These are phyloP conservation scores for Stagonosporopsis tanaceti DNA, from an alignment of 2,329 filamentous ascomycete species.

Conservation along the genomic window DNA sequence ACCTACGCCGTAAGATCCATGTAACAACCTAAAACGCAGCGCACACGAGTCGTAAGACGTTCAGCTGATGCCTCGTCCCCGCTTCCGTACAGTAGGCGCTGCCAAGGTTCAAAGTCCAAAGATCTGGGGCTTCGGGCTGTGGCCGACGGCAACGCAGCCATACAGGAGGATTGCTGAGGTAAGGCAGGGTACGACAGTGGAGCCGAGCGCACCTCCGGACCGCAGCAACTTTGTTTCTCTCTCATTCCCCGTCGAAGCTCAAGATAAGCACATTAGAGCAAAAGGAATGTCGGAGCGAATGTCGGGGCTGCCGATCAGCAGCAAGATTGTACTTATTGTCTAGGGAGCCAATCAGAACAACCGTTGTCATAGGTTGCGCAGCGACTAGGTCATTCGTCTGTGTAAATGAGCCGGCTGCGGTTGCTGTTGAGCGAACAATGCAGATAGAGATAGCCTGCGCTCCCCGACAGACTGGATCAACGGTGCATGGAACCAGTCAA, in stretches of 20 bases:
- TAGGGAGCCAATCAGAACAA: constrained; percentile 24
- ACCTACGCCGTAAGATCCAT: background rate
- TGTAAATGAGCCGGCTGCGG: constrained; percentile 24
- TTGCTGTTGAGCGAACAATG: constrained; percentile 14
- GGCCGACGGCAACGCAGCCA: constrained; percentile 15
- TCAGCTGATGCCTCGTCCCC: constrained; percentile 21
- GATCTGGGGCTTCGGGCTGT: constrained; percentile 16
- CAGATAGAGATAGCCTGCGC: constrained; percentile 5
- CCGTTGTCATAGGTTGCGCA: constrained; percentile 17
- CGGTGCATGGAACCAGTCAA: constrained; percentile 1
- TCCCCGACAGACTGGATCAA: constrained; percentile 11
- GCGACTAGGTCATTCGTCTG: constrained; percentile 25
- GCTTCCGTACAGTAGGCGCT: constrained; percentile 14
- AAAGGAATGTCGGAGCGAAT: constrained; percentile 23
- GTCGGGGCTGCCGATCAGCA: constrained; percentile 19
- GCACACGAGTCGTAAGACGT: constrained; percentile 16
- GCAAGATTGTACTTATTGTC: constrained; percentile 15
- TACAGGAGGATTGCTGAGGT: constrained; percentile 8
- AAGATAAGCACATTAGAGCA: constrained; percentile 9
- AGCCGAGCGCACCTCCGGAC: constrained; percentile 10
- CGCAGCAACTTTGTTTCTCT: background rate
- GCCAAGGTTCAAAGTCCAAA: constrained; percentile 6
- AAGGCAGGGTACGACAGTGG: constrained; percentile 20
- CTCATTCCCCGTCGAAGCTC: background rate
- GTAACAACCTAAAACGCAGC: constrained; percentile 1